A percentile compares a stretch with the other conserved stretches of the same genome.
phyloP scores from a whole-genome alignment of 2,329 filamentous ascomycete species.

The Pezicula radicicola region DNA sequence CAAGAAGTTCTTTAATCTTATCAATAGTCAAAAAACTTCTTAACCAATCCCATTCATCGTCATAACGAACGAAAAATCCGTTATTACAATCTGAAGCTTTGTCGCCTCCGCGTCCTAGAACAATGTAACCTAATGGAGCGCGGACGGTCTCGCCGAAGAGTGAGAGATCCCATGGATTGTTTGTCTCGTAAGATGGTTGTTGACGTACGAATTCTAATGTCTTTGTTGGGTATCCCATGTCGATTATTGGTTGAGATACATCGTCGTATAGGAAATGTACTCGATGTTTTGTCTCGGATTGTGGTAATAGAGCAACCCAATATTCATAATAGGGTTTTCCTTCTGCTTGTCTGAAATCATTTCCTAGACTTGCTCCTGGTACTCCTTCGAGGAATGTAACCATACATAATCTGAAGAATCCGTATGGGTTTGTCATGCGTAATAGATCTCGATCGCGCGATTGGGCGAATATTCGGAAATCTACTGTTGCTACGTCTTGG shows the following conservation, averaged over 20 bases:
- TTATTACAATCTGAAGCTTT: slow-evolving; percentile 34
- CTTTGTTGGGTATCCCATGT: slow-evolving; percentile 3
- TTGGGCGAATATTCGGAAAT: slow-evolving; percentile 43
- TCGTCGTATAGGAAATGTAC: slow-evolving; percentile 7
- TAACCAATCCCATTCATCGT: slow-evolving; percentile 36
- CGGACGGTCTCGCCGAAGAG: slow-evolving; percentile 4
- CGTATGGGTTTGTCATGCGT: slow-evolving; percentile 28
- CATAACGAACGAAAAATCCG: slow-evolving; percentile 35
- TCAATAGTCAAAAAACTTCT: slow-evolving; percentile 18
- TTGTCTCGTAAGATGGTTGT: slow-evolving; percentile 2
- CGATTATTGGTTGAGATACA: slow-evolving; percentile 14
- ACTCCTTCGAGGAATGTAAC: slow-evolving; percentile 29
- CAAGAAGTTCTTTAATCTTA: slow-evolving; percentile 18
- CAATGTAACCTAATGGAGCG: slow-evolving; percentile 9
- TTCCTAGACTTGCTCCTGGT: slow-evolving; percentile 35
- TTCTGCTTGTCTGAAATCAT: slow-evolving; percentile 36
- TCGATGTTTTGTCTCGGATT: slow-evolving; percentile 15
- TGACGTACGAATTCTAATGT: not conserved
- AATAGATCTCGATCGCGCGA: slow-evolving; percentile 33
- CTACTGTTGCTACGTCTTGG: slow-evolving; percentile 45
- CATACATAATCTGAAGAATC: slow-evolving; percentile 26
- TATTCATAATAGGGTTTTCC: slow-evolving; percentile 22
- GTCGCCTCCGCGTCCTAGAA: slow-evolving; percentile 26
- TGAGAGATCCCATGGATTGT: not conserved
- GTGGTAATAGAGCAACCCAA: slow-evolving; percentile 20